phyloP scores from a whole-genome alignment of 495 filamentous ascomycete species.

The Daldinia loculata region DNA sequence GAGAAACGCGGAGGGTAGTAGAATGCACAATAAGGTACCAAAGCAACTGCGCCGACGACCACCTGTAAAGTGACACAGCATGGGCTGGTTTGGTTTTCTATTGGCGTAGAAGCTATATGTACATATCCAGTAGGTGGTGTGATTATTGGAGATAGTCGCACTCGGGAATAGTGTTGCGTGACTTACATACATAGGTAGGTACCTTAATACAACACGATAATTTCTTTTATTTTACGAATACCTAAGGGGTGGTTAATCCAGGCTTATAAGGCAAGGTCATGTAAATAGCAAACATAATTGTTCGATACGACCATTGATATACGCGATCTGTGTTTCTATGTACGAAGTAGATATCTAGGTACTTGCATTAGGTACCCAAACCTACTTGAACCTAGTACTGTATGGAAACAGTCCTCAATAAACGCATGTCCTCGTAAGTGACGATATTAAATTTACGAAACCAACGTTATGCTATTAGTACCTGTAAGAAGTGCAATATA shows the following conservation, averaged over 20 bases:
- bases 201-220: not conserved
- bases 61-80: not conserved
- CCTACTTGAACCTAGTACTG: too few species aligned
- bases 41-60: too few species aligned
- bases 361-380: too few species aligned
- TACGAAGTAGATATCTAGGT: not conserved
- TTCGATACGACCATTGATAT: not conserved
- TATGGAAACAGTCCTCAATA: not conserved
- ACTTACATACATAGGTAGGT: not conserved
- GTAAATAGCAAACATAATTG: not conserved
- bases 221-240: not conserved
- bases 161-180: slow-evolving; percentile 18
- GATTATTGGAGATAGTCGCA: slow-evolving; percentile 28
- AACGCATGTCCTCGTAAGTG: not conserved
- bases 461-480: too few species aligned
- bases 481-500: not conserved
- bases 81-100: slow-evolving; percentile 15
- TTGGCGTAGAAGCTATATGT: slow-evolving; percentile 17
- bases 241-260: not conserved
- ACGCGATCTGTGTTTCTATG: too few species aligned
- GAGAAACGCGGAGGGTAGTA: not conserved
- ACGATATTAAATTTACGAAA: not conserved
- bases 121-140: slow-evolving; percentile 16
- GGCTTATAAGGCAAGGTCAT: not conserved
- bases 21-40: too few species aligned